These are phyloP conservation scores for Calocybe cyanea DNA, from an alignment of 768 basidiomycete species.

Conservation along the genomic window DNA sequence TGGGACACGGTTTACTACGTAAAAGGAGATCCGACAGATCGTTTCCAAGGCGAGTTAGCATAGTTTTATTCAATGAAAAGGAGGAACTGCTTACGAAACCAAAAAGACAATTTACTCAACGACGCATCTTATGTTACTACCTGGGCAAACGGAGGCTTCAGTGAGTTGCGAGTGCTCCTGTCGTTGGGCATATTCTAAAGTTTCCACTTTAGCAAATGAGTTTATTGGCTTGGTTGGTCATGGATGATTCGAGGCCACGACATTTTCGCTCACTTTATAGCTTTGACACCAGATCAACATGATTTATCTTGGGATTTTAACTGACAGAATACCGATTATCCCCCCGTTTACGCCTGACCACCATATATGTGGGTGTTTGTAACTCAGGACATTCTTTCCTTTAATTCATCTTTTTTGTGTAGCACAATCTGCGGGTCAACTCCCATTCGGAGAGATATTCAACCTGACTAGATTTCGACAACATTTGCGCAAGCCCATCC, in stretches of 20 bases:
- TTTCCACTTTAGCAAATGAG: slow-evolving; percentile 26
- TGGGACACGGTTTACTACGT: slow-evolving; percentile 15
- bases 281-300: slow-evolving; percentile 35
- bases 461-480: slow-evolving; percentile 36
- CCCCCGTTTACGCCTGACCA: slow-evolving; percentile 43
- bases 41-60: slow-evolving; percentile 11
- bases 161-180: slow-evolving; percentile 22
- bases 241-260: neutral
- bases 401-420: neutral
- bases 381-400: neutral
- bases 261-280: neutral
- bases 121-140: slow-evolving; percentile 53
- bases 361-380: slow-evolving; percentile 28
- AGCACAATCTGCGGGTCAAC: slow-evolving; percentile 28
- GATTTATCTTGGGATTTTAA: slow-evolving; percentile 43
- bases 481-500: slow-evolving; percentile 32
- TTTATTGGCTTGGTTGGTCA: slow-evolving; percentile 30
- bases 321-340: slow-evolving; percentile 42
- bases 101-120: slow-evolving; percentile 41
- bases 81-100: neutral
- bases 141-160: slow-evolving; percentile 56
- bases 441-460: slow-evolving; percentile 41
- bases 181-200: neutral
- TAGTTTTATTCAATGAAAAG: neutral
- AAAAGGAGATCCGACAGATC: slow-evolving; percentile 6